Evolutionary conservation across 2,329 filamentous ascomycete genomes (phyloP).

Genomic region (Alternaria infectoria): DNA sequence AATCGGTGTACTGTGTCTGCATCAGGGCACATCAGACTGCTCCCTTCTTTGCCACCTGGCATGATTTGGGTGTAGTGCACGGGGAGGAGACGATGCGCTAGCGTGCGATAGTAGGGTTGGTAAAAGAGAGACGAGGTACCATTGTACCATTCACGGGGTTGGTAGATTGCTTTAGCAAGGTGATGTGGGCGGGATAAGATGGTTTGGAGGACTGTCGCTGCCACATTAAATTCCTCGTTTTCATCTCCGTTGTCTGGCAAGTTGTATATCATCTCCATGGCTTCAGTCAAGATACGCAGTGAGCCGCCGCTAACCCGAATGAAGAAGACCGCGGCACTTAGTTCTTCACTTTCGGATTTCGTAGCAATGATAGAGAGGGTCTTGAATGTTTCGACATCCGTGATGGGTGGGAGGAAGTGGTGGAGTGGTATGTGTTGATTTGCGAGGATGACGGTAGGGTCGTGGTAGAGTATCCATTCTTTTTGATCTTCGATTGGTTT

Average conservation of each 20-base stretch:
- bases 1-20: constrained; percentile 17
- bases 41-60: not conserved
- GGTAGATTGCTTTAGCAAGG: not conserved
- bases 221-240: not conserved
- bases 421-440: constrained; percentile 39
- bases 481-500: constrained; percentile 10
- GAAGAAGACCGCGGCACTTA: constrained; percentile 41
- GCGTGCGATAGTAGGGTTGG: not conserved
- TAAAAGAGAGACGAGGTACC: not conserved
- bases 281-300: constrained; percentile 26
- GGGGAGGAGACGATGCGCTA: not conserved
- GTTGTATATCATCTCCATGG: constrained; percentile 28
- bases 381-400: constrained; percentile 15
- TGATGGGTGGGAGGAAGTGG: constrained; percentile 38
- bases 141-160: constrained; percentile 6
- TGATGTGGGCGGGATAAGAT: constrained; percentile 14
- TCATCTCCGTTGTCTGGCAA: constrained; percentile 30
- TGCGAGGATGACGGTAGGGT: constrained; percentile 32
- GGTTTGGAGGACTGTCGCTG: constrained; percentile 49
- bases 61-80: not conserved
- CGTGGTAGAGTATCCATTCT: constrained; percentile 37
- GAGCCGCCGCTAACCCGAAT: constrained; percentile 1
- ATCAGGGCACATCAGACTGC: constrained; percentile 9
- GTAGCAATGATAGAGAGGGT: constrained; percentile 32
- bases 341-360: constrained; percentile 23